Base-by-base conservation (phyloP, 2,329 filamentous ascomycete genomes). In the Thielaviopsis musarum region DNA sequence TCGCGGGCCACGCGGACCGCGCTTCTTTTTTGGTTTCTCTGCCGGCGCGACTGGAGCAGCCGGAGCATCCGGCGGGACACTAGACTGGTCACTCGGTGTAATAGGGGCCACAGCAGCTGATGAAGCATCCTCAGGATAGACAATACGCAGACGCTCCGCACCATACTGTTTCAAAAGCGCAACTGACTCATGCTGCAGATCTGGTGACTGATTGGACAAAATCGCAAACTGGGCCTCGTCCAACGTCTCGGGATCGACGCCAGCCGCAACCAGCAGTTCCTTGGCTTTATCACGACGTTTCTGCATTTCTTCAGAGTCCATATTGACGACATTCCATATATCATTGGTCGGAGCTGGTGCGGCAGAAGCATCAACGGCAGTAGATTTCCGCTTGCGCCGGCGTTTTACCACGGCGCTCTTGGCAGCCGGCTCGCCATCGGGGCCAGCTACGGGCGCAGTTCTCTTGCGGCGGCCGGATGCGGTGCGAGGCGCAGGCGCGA, bases 131-230 rank as follows among this genome's bases (percentile, higher is more conserved):
- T 68, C 69, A 2, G 79, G 78, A 58, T 81, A 78, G 5, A 83
- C 76, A 55, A 83, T 81, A 12, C 77, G 72, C 24, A 83, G 68
- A 15, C 75, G 70, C 65, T 81, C 78, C 6, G 80, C 79, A 21
- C 80, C 80, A 59, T 81, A 81, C 64, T 74, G 75, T 0, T 74
- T 72, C 12, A 82, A 70, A 78, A 83, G 79, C 1, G 70, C 72
- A 15, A 83, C 67, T 0, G 80, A 82, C 58, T 78, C 73, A 57
- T 70, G 69, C 63, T 82, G 80, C 5, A 82, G 67, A 2, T 75
- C 72, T 0, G 79, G 78, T 0, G 78, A 75, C 67, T 83, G 80
- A 59, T 83, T 82, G 9, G 79, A 72, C 63, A 83, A 80, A 17
- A 81, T 82, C 63, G 70, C 75, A 62, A 82, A 80, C 64, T 82